Base-by-base conservation (phyloP, 495 filamentous ascomycete genomes). In the Tuber umbilicatum region DNA sequence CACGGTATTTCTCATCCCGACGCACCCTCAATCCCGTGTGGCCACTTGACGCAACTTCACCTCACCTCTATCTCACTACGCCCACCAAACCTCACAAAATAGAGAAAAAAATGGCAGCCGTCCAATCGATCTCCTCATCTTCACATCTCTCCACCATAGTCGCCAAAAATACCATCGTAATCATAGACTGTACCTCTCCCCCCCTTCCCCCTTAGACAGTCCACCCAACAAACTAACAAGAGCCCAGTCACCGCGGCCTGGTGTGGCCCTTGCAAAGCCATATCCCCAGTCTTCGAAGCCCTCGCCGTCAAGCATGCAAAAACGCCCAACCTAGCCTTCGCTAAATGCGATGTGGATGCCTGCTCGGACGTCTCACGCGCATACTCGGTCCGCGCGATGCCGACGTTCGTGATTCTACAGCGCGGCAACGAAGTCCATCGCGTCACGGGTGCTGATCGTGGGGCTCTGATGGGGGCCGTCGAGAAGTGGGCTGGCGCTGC, bases 321-420 rank as follows among this genome's bases (percentile, higher is more conserved):
- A 31, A 80, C 85, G 0, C 81, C 81, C 14, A 78, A 83, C 41
- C 83, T 89, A n/a, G 86, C 84, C 41, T 90, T 90, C 76, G 86
- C 84, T 64, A 90, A 90, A 80, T 86, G 89, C 74, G 84, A 90
- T 83, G 86, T 89, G 38, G 89, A 90, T 77, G 75, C 76, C 42
- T 84, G 84, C 64, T 82, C 85, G 75, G 87, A 87, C 31, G 78
- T 87, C 43, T 86, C 88, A 12, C 47, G 82, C 31, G 75, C 80
- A 60, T 87, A 86, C 75, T 82, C 83, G 67, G 81, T 90, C 47
- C 80, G 80, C 72, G 85, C 86, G 83, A 89, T 93, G 87, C 94
- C 94, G 0, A 93, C 92, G 60, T 96, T 97, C 85, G 84, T 97
- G 72, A 88, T 96, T 79, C 92, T 97, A 85, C 91, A 94, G 83